Base-by-base conservation (phyloP, 179 eudicot species). In the Gypsophila paniculata region DNA sequence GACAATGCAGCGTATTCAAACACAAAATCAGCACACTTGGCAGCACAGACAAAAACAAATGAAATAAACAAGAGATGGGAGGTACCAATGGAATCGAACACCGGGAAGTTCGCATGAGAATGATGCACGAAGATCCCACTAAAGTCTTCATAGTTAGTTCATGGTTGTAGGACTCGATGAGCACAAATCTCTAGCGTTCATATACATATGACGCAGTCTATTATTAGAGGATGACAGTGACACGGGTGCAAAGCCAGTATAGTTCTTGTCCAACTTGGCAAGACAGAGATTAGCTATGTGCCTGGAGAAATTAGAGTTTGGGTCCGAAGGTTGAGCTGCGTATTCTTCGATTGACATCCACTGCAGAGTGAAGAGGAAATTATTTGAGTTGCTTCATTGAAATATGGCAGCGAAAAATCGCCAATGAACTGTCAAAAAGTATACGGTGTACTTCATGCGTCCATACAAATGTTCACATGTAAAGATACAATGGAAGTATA, bases 301-400 rank as follows among this genome's bases (percentile, higher is more conserved):
- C 80, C 73, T 84, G 78, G 61, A 73, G 60, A 78, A 67, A 22
- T 38, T 59, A 19, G 72, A 66, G 59, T 53, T 78, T 77, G 78
- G 79, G 18, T 79, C 67, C 39, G 68, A 9, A 25, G 90, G 87
- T 77, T 86, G 87, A 23, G 80, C 79, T 46, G 82, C 79, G 54
- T 68, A 86, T 68, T 84, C 87, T 39, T 81, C 82, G 17, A 86
- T 15, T 19, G 80, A 70, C 83, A 86, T 84, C 90, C 90, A 86
- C 90, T 86, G 39, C 38, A 67, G 29, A 58, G 59, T 76, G 15
- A 78, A 29, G 46, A 39, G 13, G 9, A 8, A 58, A 60, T 32
- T 13, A 42, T 23, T 29, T 54, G 23, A 57, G 70, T 5, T 61
- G 49, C 52, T 48, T 39, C 22, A 11, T 44, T 44, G 32, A 59